Evolutionary conservation across 2,329 filamentous ascomycete genomes (phyloP).

Genomic region (Alternaria burnsii): DNA sequence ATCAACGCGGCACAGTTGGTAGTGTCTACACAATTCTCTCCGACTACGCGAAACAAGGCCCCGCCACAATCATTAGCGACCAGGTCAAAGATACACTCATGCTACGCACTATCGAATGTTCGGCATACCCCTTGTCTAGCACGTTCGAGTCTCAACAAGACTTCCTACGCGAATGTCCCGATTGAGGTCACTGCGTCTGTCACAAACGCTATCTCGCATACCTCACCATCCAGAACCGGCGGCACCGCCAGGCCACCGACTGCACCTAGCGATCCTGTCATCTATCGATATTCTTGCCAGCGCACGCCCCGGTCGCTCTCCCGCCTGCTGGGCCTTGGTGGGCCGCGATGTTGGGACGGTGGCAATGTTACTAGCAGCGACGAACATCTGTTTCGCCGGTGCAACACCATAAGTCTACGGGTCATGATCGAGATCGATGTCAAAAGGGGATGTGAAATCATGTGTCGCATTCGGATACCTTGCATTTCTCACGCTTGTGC

Average conservation of each 20-base stretch:
- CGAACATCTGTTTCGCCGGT: constrained; percentile 9
- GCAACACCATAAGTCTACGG: constrained; percentile 1
- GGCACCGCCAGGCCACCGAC: constrained; percentile 1
- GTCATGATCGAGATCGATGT: constrained; percentile 2
- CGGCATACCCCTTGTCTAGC: constrained; percentile 18
- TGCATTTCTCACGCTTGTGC: constrained; percentile 7
- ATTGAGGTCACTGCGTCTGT: constrained; percentile 18
- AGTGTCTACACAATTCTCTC: constrained; percentile 19
- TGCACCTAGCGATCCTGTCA: constrained; percentile 11
- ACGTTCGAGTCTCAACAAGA: constrained; percentile 19
- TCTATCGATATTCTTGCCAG: constrained; percentile 9
- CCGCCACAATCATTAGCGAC: constrained; percentile 14
- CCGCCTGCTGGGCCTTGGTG: constrained; percentile 5
- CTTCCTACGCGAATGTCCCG: constrained; percentile 4
- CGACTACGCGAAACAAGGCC: constrained; percentile 10
- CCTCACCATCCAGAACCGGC: constrained; percentile 13
- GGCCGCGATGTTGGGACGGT: constrained; percentile 11
- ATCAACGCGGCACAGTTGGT: constrained; percentile 18
- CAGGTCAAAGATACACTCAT: constrained; percentile 18
- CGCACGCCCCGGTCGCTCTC: constrained; percentile 19
- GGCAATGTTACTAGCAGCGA: constrained; percentile 6
- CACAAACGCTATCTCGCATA: constrained; percentile 16
- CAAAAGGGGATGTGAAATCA: constrained; percentile 4
- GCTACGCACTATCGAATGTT: constrained; percentile 21
- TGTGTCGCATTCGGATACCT: constrained; percentile 8